Conservation (phyloP, 2,329 filamentous ascomycete genomes). For the Bretziella fagacearum region DNA sequence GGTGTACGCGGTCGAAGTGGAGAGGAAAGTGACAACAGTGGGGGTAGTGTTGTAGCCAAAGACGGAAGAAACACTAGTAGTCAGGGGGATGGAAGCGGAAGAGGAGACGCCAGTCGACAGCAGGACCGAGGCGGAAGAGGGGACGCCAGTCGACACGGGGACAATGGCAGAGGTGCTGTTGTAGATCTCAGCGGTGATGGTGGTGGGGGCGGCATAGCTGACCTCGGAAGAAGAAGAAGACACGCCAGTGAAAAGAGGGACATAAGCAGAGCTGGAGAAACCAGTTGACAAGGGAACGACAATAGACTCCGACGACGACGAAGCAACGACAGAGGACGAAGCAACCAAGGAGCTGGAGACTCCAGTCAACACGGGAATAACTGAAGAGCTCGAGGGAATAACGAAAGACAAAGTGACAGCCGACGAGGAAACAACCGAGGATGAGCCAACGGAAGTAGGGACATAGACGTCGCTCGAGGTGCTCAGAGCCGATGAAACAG, state of each 20-base stretch:
- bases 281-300: background rate
- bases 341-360: background rate
- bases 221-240: background rate
- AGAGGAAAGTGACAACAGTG: conserved; percentile 10
- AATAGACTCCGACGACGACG: background rate
- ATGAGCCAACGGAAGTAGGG: background rate
- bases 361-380: background rate
- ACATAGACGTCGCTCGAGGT: too few relatives aligned
- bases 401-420: background rate
- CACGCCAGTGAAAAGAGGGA: background rate
- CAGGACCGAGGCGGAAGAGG: background rate
- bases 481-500: too few relatives aligned
- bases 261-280: background rate
- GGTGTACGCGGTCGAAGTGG: conserved; percentile 27
- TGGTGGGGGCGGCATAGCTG: conserved; percentile 16
- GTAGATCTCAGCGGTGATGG: conserved; percentile 21
- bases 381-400: background rate
- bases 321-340: conserved; percentile 1
- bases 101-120: background rate
- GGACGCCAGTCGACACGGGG: conserved; percentile 1
- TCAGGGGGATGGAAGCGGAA: conserved; percentile 18
- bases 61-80: conserved; percentile 24
- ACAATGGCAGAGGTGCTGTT: conserved; percentile 39
- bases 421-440: background rate
- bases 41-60: conserved; percentile 37